phyloP scores from a whole-genome alignment of 2,329 filamentous ascomycete genomes.

The Colletotrichum spinosum region DNA sequence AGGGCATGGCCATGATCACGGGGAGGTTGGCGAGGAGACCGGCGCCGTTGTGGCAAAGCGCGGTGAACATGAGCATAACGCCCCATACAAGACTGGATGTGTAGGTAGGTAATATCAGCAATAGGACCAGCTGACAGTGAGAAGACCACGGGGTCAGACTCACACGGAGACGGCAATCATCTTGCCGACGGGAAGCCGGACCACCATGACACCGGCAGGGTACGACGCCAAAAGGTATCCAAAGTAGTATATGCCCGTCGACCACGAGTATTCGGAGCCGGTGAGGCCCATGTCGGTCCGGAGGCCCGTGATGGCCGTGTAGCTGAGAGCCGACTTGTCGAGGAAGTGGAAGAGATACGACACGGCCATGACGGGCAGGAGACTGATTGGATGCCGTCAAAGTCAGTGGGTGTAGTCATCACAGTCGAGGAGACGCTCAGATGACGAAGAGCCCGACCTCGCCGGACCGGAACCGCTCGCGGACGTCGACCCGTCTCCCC shows the following conservation, averaged over 20 bases:
- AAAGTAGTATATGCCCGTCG: slow-evolving; percentile 63
- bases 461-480: slow-evolving; percentile 34
- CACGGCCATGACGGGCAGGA: slow-evolving; percentile 62
- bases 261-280: slow-evolving; percentile 64
- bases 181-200: slow-evolving; percentile 49
- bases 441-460: slow-evolving; percentile 40
- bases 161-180: slow-evolving; percentile 39
- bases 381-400: slow-evolving; percentile 42
- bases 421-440: slow-evolving; percentile 15
- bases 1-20: slow-evolving; percentile 74
- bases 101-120: too few relatives aligned
- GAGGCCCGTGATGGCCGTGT: slow-evolving; percentile 57
- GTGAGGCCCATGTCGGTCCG: slow-evolving; percentile 56
- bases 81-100: too few relatives aligned
- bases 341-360: slow-evolving; percentile 29
- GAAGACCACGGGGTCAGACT: neutral
- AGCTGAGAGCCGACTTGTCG: slow-evolving; percentile 46
- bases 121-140: neutral
- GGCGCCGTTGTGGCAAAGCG: too few relatives aligned
- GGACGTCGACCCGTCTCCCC: slow-evolving; percentile 37
- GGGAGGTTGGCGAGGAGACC: slow-evolving; percentile 64
- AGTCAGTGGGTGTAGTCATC: too few relatives aligned
- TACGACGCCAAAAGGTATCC: slow-evolving; percentile 56
- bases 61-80: too few relatives aligned
- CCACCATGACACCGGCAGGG: slow-evolving; percentile 57